Evolutionary conservation across 441 rosid genomes (phyloP).

Genomic region (Metrosideros polymorpha): DNA sequence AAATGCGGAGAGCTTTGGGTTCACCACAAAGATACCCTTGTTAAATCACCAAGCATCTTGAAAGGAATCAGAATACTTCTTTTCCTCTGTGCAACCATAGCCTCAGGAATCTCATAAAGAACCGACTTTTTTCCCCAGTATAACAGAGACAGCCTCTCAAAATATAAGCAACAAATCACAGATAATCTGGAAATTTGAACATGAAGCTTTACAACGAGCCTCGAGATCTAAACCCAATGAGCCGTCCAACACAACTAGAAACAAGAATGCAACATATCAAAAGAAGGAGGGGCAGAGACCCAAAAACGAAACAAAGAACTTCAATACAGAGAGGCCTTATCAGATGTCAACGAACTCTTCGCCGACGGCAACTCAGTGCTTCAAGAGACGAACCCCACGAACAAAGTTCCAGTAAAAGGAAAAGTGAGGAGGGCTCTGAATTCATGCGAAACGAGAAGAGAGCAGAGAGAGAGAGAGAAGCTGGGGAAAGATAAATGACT

Average conservation of each 20-base stretch:
- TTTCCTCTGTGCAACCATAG: constrained; percentile 35
- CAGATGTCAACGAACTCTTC: neutral
- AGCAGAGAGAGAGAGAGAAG: neutral
- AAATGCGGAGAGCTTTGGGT: constrained; percentile 25
- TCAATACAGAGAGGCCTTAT: constrained; percentile 3
- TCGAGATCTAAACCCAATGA: constrained; percentile 22
- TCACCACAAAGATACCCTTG: constrained; percentile 36
- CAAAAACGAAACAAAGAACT: constrained; percentile 1
- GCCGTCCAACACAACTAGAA: constrained; percentile 4
- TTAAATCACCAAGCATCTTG: constrained; percentile 47
- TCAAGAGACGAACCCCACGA: neutral
- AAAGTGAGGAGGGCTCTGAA: neutral
- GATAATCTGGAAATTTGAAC: neutral
- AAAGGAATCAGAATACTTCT: constrained; percentile 54
- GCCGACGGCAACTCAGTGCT: neutral
- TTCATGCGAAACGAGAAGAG: neutral
- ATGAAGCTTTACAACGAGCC: constrained; percentile 7
- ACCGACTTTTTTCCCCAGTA: constrained; percentile 12
- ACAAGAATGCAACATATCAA: neutral
- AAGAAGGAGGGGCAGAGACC: constrained; percentile 3
- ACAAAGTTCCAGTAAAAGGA: neutral
- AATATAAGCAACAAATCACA: constrained; percentile 2
- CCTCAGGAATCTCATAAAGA: constrained; percentile 61
- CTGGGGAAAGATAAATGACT: constrained; percentile 17
- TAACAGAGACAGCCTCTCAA: neutral